phyloP scores from a whole-genome alignment of 495 filamentous ascomycete species.

The Penicillium longicatenatum region DNA sequence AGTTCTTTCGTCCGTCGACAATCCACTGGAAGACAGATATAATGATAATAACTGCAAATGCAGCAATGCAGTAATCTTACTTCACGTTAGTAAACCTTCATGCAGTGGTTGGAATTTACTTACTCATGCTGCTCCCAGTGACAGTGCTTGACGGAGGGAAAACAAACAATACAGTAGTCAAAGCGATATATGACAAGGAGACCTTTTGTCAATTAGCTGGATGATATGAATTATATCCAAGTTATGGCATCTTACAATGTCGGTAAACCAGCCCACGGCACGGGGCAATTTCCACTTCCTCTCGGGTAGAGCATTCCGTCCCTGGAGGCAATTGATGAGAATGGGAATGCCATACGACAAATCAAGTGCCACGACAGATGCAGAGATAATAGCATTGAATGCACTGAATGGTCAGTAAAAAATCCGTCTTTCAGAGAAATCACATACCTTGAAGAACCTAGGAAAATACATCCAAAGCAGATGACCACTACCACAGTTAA shows the following conservation, averaged over 20 bases:
- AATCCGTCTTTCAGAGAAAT: not conserved
- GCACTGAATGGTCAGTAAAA: slow-evolving; percentile 35
- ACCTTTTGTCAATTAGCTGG: slow-evolving; percentile 36
- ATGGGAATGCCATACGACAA: slow-evolving; percentile 73
- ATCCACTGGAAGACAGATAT: slow-evolving; percentile 67
- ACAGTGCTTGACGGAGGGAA: slow-evolving; percentile 68
- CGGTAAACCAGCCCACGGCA: slow-evolving; percentile 60
- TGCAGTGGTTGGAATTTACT: slow-evolving; percentile 11
- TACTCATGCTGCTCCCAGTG: slow-evolving; percentile 69
- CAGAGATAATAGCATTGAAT: slow-evolving; percentile 66
- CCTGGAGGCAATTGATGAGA: slow-evolving; percentile 62
- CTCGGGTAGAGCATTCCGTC: slow-evolving; percentile 59
- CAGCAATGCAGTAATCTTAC: slow-evolving; percentile 66
- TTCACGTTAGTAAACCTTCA: not conserved
- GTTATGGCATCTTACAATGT: slow-evolving; percentile 44
- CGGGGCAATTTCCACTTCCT: slow-evolving; percentile 60
- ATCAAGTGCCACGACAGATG: slow-evolving; percentile 68
- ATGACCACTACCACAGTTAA: slow-evolving; percentile 63
- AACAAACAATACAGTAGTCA: slow-evolving; percentile 71
- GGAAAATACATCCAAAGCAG: slow-evolving; percentile 69
- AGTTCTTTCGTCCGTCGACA: slow-evolving; percentile 68
- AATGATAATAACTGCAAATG: slow-evolving; percentile 65
- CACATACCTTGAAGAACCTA: slow-evolving; percentile 61
- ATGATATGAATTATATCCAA: not conserved
- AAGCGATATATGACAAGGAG: slow-evolving; percentile 61